These are phyloP conservation scores for Trametes polyzona DNA, from an alignment of 1,284 basidiomycete species.

Conservation along the genomic window DNA sequence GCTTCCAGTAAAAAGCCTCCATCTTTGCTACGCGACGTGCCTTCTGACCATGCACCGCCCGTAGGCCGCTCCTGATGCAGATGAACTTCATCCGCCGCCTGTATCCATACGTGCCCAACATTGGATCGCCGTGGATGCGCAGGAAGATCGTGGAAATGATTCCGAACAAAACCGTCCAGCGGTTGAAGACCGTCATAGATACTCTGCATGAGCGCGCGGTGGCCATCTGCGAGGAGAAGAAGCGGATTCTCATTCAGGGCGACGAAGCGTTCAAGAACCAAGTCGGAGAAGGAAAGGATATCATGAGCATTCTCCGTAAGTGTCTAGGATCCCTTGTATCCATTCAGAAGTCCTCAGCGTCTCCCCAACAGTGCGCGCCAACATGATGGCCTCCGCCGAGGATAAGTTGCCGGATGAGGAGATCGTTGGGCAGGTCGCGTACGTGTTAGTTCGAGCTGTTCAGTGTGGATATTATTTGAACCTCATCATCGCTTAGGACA, in stretches of 20 bases:
- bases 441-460: background rate
- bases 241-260: constrained; percentile 26
- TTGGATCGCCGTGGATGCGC: background rate
- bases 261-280: constrained; percentile 30
- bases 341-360: background rate
- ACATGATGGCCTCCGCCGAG: constrained; percentile 23
- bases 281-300: constrained; percentile 33
- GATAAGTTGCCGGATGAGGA: constrained; percentile 32
- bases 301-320: constrained; percentile 35
- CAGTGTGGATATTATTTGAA: background rate
- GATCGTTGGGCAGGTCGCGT: constrained; percentile 32
- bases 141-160: constrained; percentile 17
- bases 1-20: constrained; percentile 30
- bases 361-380: constrained; percentile 22
- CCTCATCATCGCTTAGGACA: constrained; percentile 6
- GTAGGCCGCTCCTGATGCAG: background rate
- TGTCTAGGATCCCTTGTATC: too few species aligned
- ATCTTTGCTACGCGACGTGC: background rate
- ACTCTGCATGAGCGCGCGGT: constrained; percentile 21
- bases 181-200: constrained; percentile 23
- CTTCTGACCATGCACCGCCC: background rate
- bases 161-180: constrained; percentile 23
- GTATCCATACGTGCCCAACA: background rate
- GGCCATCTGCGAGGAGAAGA: constrained; percentile 30
- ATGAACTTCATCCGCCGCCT: background rate